Evolutionary conservation across 2,329 filamentous ascomycete species (phyloP), one percentile per base, ranked within the genome.

Genomic region (Hirsutella thompsonii): DNA sequence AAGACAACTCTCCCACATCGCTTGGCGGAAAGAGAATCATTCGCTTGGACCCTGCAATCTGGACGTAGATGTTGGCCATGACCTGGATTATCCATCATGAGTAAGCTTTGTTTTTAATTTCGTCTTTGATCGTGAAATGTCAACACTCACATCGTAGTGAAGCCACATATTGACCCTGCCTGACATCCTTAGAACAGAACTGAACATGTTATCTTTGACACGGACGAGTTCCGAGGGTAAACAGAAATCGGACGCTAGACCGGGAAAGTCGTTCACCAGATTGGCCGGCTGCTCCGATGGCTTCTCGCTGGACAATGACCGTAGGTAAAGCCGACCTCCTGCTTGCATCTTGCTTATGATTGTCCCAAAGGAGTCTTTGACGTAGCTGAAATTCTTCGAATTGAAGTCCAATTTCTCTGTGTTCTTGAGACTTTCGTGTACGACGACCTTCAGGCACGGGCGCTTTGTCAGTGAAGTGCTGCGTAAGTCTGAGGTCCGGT

Each of bases 131-230:
- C 13, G 32, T n/a, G 32, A 18, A 18, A 19, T n/a, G n/a, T 14
- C 3, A 18, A 8, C 18, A 9, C 69, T 61, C 56, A 82, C 79
- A 61, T 93, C 85, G 63, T 92, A 93, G 59, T 93, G 86, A 26
- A 94, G 68, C 88, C 89, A 94, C 75, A 94, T 84, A 33, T 79
- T 82, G 10, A 90, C 83, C 2, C 76, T 76, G 1, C 85, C 85
- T 4, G 83, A 90, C 44, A 94, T 79, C 18, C 87, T 74, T 20
- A 94, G 62, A 0, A 88, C 80, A 3, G 84, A 89, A 56, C 82
- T 90, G 55, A 93, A 87, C 3, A 74, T 59, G 46, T 77, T 76
- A n/a, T 79, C 63, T 5, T 54, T 55, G 4, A 85, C 76, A 28
- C 72, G 63, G 0, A 58, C 58, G 9, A 94, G 63, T 45, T 77